A percentile compares a stretch with the other conserved stretches of the same genome.
phyloP scores from a whole-genome alignment of 139 green algal species.

The Coccomyxa sp. region DNA sequence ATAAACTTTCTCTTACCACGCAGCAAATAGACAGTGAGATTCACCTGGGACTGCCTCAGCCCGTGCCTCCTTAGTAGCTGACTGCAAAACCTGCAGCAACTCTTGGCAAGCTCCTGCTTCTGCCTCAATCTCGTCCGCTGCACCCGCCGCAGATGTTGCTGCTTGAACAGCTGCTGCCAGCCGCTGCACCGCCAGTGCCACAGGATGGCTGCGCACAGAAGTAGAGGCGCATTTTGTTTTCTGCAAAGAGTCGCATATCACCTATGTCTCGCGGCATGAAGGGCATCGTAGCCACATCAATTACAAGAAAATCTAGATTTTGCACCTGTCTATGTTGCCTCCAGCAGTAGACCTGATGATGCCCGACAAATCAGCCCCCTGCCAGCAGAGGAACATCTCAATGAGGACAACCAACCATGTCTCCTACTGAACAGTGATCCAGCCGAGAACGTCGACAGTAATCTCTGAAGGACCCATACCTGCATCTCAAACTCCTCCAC shows the following conservation, averaged over 20 bases:
- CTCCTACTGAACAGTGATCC: no score
- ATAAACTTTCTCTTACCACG: no score
- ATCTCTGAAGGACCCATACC: background rate
- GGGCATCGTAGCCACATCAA: no score
- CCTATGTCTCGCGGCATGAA: no score
- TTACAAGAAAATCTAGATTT: no score
- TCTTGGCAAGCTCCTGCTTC: background rate
- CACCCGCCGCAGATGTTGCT: background rate
- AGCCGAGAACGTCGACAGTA: background rate
- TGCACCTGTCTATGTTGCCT: slow-evolving; percentile 30
- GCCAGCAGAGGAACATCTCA: background rate
- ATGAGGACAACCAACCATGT: no score
- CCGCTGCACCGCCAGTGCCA: slow-evolving; percentile 22
- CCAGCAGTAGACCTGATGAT: slow-evolving; percentile 51
- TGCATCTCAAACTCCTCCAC: slow-evolving; percentile 74
- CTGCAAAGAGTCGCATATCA: slow-evolving; percentile 1
- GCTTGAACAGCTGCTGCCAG: slow-evolving; percentile 16
- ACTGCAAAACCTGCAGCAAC: background rate
- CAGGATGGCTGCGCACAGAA: slow-evolving; percentile 29
- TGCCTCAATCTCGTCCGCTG: background rate
- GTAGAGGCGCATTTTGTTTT: background rate
- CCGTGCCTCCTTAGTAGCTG: background rate
- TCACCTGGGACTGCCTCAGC: slow-evolving; percentile 7
- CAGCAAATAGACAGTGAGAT: background rate
- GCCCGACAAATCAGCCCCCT: slow-evolving; percentile 62